Evolutionary conservation across 139 green algal species (phyloP).

Genomic region (Coelastrella sp.): DNA sequence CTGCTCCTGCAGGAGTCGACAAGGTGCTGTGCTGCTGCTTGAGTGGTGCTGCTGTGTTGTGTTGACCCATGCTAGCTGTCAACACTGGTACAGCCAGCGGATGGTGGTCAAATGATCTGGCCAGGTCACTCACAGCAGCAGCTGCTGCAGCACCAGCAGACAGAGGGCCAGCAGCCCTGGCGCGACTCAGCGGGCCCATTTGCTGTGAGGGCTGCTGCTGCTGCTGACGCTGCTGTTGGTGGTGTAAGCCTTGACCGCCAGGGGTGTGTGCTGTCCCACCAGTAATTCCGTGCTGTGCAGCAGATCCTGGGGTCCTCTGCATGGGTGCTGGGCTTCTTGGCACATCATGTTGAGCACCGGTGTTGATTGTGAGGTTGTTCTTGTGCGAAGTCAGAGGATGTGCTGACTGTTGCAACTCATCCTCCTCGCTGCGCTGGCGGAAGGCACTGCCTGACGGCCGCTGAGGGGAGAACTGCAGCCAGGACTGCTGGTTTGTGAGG

Average conservation of each 20-base stretch:
- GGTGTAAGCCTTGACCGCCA: background rate
- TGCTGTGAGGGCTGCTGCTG: background rate
- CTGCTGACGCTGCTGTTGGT: background rate
- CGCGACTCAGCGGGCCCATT: constrained; percentile 9
- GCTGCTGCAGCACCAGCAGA: background rate
- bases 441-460: background rate
- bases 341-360: too few species aligned
- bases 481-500: background rate
- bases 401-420: background rate
- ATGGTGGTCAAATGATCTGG: constrained; percentile 5
- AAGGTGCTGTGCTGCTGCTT: background rate
- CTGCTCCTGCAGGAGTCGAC: background rate
- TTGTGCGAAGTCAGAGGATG: background rate
- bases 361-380: background rate
- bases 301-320: background rate
- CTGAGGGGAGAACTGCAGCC: constrained; percentile 4
- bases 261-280: background rate
- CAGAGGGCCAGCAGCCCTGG: constrained; percentile 1
- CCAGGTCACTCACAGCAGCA: background rate
- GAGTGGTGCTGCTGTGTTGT: background rate
- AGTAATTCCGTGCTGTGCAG: background rate
- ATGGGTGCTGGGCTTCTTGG: too few species aligned
- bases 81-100: background rate
- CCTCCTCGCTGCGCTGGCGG: background rate
- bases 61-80: background rate